A percentile compares a stretch with the other conserved stretches of the same genome.
Conservation (phyloP, 306 rosid genomes). For the Quercus suber region DNA sequence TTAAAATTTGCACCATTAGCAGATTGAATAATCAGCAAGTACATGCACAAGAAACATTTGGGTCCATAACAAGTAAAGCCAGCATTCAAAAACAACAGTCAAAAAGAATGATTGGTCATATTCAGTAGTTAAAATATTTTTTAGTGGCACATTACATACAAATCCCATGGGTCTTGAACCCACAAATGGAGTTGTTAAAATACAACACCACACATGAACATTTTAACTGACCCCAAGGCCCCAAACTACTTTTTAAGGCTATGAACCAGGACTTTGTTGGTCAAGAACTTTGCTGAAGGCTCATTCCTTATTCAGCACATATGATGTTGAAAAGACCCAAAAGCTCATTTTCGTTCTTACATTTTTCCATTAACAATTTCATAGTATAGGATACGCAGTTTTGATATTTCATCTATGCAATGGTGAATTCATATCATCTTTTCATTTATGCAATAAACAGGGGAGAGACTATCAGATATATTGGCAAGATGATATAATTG, state of each 20-base stretch:
- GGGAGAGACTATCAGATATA: background rate
- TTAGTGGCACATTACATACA: too few relatives aligned
- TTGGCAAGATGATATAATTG: background rate
- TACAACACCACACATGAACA: too few relatives aligned
- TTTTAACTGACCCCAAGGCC: too few relatives aligned
- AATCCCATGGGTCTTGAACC: too few relatives aligned
- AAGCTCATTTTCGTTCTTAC: background rate
- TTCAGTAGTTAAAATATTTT: too few relatives aligned
- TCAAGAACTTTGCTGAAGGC: too few relatives aligned
- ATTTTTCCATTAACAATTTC: background rate
- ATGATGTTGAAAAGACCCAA: background rate
- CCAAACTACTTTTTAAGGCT: too few relatives aligned
- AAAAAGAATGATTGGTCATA: background rate
- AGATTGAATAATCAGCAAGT: background rate
- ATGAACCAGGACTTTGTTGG: too few relatives aligned
- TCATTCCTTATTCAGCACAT: too few relatives aligned
- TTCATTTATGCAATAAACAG: background rate
- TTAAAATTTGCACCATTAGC: background rate
- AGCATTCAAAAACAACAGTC: background rate
- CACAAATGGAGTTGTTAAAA: too few relatives aligned
- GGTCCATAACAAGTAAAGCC: background rate
- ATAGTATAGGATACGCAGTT: background rate
- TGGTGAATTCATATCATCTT: background rate
- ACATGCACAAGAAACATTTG: background rate
- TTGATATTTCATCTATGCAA: background rate